Evolutionary conservation across 1,139 yeast genomes (phyloP), one percentile per base, ranked within the genome.

Genomic region (Geotrichum restrictum): DNA sequence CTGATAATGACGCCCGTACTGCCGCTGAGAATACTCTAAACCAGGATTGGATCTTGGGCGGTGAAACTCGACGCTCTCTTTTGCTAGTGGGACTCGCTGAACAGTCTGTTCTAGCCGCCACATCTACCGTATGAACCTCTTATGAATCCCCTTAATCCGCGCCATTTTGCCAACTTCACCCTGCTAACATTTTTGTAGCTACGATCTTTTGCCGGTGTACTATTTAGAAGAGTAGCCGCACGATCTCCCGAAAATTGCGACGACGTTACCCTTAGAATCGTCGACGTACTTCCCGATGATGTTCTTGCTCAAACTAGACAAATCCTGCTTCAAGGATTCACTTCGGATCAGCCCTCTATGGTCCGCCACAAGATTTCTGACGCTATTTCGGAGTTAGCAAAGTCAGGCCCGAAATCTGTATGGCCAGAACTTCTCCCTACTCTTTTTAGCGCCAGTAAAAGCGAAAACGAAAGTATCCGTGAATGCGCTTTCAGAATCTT

Each of bases 351-450:
- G 65, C 74, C 85, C 21, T 80, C 80, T 56, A 80, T 78, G 58
- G 91, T 89, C 36, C 83, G 98, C 67, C 97, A 91, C 69, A 93
- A 93, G 67, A 75, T 93, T 52, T 83, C 96, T 3, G 98, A 93
- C 72, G 95, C 96, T 3, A 86, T 93, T 53, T 88, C 98, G 1
- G 98, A 91, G 69, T 81, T 93, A 40, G 95, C 96, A 6, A 64
- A 68, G 43, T 58, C 63, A 38, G 56, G 64, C 60, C 62, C 63
- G 54, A 24, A 24, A 24, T 8, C 48, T 34, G 69, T 75, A 13
- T 91, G 98, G 98, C 79, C 82, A 29, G 91, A 86, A 47, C 76
- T 91, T 47, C 71, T 88, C 45, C 89, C 88, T 48, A 81, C 89
- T 1, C 73, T 91, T 48, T 79, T 88, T 61, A 83, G 78, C 60